Base-by-base conservation (phyloP, 495 filamentous ascomycete genomes). In the Tuber melanosporum region DNA sequence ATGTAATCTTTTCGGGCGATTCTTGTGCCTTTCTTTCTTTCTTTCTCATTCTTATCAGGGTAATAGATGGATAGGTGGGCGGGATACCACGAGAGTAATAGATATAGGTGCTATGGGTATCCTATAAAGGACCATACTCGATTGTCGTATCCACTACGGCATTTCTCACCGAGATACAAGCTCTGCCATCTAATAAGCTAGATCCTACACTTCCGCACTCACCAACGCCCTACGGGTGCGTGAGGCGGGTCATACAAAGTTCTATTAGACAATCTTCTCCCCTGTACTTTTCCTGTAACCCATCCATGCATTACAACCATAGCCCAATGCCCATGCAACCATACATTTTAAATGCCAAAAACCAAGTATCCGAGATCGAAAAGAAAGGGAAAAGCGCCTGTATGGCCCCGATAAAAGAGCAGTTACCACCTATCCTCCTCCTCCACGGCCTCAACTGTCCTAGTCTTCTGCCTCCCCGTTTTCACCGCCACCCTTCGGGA, bases 401-500 rank as follows among this genome's bases (percentile, higher is more conserved):
- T 45, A 42, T 72, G 20, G 22, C 15, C 42, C 71, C 15, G 10
- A 15, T 42, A 45, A 42, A 72, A 39, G 5, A n/a, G 10, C 1
- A 72, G 36, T 32, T 19, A 72, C 22, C 71, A 74, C 22, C 6
- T 44, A 72, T 36, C 46, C 62, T 70, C 78, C 72, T 36, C 46
- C 62, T 78, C 73, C 36, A 66, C n/a, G 12, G 49, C 66, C 44
- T 42, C 62, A 46, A 76, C 57, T 79, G 73, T 75, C 78, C 42
- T 78, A n/a, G 72, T 71, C 66, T 39, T 75, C 69, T 83, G 70
- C 76, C 73, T 80, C 76, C 75, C 74, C 4, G 72, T n/a, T 70
- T 78, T 73, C 52, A 74, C 14, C 44, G 73, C 57, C 46, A 82
- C 80, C 69, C 76, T 79, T 41, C 79, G 74, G 32, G 76, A 82